Conservation (phyloP, 306 rosid species). For the Chamaecrista fasciculata region DNA sequence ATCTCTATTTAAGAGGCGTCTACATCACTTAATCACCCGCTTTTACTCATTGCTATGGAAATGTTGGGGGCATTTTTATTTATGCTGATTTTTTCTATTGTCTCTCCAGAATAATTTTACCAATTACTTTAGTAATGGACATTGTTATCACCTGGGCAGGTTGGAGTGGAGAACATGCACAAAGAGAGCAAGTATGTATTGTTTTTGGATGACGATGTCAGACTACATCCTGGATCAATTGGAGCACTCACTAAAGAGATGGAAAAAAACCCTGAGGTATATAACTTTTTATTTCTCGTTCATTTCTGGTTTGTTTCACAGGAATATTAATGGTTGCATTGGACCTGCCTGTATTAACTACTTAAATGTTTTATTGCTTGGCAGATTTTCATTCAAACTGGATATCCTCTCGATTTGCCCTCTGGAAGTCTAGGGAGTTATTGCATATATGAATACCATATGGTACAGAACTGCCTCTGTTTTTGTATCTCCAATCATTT, state of each 20-base stretch:
- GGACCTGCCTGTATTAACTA: slow-evolving; percentile 7
- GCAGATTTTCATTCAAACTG: slow-evolving; percentile 98
- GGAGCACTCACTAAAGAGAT: slow-evolving; percentile 91
- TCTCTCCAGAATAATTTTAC: slow-evolving; percentile 23
- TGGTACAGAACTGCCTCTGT: slow-evolving; percentile 52
- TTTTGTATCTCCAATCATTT: slow-evolving; percentile 18
- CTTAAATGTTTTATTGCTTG: slow-evolving; percentile 35
- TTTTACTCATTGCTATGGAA: slow-evolving; percentile 1
- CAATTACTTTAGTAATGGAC: slow-evolving; percentile 12
- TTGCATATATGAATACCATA: slow-evolving; percentile 95
- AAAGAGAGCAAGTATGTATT: slow-evolving; percentile 77
- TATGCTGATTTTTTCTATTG: slow-evolving; percentile 15
- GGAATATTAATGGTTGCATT: slow-evolving; percentile 5
- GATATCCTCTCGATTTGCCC: slow-evolving; percentile 97
- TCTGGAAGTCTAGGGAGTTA: slow-evolving; percentile 97
- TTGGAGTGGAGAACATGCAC: slow-evolving; percentile 94
- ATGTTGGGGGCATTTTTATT: slow-evolving; percentile 16
- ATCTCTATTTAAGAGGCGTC: neutral
- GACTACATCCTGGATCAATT: slow-evolving; percentile 94
- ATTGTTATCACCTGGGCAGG: slow-evolving; percentile 46
- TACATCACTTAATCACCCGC: too few relatives aligned
- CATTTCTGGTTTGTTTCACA: neutral
- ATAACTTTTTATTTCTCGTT: slow-evolving; percentile 17
- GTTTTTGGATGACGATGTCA: slow-evolving; percentile 95
- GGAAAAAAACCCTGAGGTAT: slow-evolving; percentile 88